A percentile compares a stretch with the other conserved stretches of the same genome.
These are phyloP conservation scores for Saccharomyces mikatae DNA, from an alignment of 805 yeast species.

Conservation along the genomic window DNA sequence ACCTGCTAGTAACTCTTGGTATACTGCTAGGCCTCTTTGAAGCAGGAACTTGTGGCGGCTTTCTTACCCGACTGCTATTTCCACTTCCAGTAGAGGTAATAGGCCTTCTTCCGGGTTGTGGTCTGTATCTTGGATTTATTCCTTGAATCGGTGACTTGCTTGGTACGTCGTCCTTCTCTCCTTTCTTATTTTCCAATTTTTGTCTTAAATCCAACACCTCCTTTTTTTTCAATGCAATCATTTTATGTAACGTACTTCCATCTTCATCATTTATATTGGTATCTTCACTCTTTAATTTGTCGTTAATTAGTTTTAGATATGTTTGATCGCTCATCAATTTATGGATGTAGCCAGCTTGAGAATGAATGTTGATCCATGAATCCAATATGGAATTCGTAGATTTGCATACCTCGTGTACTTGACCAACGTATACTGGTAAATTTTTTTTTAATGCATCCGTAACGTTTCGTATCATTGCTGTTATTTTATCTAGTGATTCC, in stretches of 20 bases:
- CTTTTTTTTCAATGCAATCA: slow-evolving; percentile 6
- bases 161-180: slow-evolving; percentile 2
- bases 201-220: slow-evolving; percentile 17
- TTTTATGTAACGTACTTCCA: slow-evolving; percentile 9
- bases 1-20: slow-evolving; percentile 17
- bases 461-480: slow-evolving; percentile 22
- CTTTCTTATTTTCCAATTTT: slow-evolving; percentile 9
- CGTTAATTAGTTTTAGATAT: slow-evolving; percentile 28
- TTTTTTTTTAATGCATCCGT: slow-evolving; percentile 13
- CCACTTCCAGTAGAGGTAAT: not conserved
- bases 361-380: slow-evolving; percentile 53
- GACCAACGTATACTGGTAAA: slow-evolving; percentile 24
- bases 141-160: not conserved
- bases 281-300: slow-evolving; percentile 12
- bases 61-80: not conserved
- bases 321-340: slow-evolving; percentile 37
- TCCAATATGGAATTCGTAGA: slow-evolving; percentile 45
- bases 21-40: slow-evolving; percentile 13
- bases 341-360: slow-evolving; percentile 51
- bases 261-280: slow-evolving; percentile 25
- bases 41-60: not conserved
- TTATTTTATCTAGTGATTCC: slow-evolving; percentile 25
- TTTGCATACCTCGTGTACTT: slow-evolving; percentile 36
- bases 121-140: not conserved
- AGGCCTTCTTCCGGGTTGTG: not conserved